Evolutionary conservation across 1,139 yeast species (phyloP), one percentile per base, ranked within the genome.

Genomic region (Debaryomyces sp.): DNA sequence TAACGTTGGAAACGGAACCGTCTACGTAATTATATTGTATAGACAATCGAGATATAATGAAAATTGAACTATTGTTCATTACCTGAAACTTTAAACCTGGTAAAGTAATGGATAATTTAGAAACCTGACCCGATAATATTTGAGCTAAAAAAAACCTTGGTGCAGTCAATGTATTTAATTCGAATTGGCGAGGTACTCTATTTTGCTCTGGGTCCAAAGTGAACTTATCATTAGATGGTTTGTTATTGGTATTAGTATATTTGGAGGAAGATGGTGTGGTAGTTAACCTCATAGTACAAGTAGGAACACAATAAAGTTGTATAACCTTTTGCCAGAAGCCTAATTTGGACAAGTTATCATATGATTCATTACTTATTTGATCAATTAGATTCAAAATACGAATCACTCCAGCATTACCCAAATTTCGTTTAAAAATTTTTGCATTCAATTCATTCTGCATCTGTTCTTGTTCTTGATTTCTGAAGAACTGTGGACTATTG

Each of bases 61-160:
- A 77, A 0, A 87, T 82, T 8, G 84, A 77, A 1, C 91, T 91
- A 56, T 82, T 81, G 41, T 84, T 80, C 61, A 87, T 69, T 3
- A 85, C 84, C 59, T 84, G 88, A 44, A 87, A 87, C 52, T 83
- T 78, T 32, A 88, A 66, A 44, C 87, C 83, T 15, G 87, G 87
- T 6, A 89, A 78, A 5, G 78, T 69, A 4, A 88, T 63, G 47
- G 82, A 84, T 50, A 87, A 78, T 42, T 81, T 72, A 5, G 73
- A 67, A 3, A 87, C 80, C 10, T 61, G 64, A 0, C 85, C 82
- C n/a, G 80, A 71, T 41, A 77, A 68, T 32, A 81, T 75, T 35
- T 81, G 72, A 0, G 86, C 73, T 43, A 77, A 76, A 54, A 85
- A 78, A 52, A 87, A 80, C 46, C 87, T 68, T 1, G 96, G 89